These are phyloP conservation scores for Poterioochromonas sp. DNA, from an alignment of 352 stramenopile species.

Conservation along the genomic window DNA sequence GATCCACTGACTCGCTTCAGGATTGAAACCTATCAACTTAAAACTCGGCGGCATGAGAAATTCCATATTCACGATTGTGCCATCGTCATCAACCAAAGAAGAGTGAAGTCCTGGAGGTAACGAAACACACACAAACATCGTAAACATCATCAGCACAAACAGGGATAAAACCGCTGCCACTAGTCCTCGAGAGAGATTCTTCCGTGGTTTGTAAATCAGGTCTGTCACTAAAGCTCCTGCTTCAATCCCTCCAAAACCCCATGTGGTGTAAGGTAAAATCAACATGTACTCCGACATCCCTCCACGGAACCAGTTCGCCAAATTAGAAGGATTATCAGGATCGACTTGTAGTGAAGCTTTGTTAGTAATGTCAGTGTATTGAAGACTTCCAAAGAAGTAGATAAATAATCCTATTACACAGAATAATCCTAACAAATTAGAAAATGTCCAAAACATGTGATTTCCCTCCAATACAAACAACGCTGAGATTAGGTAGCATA, in stretches of 20 bases:
- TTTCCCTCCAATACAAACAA: neutral
- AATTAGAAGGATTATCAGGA: neutral
- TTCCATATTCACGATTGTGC: too few relatives aligned
- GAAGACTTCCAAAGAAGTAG: neutral
- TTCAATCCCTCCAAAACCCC: neutral
- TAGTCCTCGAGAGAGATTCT: neutral
- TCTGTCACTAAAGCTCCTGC: neutral
- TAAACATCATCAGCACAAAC: neutral
- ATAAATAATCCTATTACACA: neutral
- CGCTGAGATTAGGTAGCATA: neutral
- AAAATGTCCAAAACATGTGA: neutral
- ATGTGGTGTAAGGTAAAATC: neutral
- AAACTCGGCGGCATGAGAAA: neutral
- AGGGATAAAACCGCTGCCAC: neutral
- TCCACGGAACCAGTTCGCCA: neutral
- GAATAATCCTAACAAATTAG: neutral
- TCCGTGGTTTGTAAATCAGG: neutral
- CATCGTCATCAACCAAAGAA: too few relatives aligned
- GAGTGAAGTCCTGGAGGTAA: too few relatives aligned
- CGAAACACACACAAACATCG: neutral
- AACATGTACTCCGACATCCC: neutral
- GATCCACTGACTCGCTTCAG: neutral
- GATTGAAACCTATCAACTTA: neutral
- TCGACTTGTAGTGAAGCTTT: neutral
- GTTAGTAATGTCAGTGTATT: neutral